Conservation (phyloP, 805 yeast genomes). For the Teunomyces stri region DNA sequence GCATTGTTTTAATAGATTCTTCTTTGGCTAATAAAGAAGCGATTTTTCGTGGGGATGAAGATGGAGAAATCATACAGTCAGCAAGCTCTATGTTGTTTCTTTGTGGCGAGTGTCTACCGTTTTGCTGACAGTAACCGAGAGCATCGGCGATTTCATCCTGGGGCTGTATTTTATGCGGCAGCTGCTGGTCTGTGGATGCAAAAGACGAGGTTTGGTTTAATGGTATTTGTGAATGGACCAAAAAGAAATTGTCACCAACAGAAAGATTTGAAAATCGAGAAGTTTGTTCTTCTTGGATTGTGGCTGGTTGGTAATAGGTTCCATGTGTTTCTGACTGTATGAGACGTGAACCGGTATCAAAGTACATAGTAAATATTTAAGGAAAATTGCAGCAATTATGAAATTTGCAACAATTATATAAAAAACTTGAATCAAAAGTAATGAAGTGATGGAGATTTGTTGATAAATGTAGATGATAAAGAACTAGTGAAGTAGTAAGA, state of each 20-base stretch:
- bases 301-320: not conserved
- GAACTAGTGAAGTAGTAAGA: no score
- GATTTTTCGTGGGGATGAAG: slow-evolving; percentile 9
- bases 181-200: not conserved
- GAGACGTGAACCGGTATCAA: not conserved
- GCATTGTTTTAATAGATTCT: not conserved
- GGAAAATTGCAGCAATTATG: not conserved
- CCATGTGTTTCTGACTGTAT: not conserved
- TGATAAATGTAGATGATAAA: no score
- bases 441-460: not conserved
- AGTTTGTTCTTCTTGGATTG: not conserved
- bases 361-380: not conserved
- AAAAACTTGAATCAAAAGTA: not conserved
- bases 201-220: slow-evolving; percentile 2
- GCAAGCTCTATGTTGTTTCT: slow-evolving; percentile 10
- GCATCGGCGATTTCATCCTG: slow-evolving; percentile 49
- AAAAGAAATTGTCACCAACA: slow-evolving; percentile 17
- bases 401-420: not conserved
- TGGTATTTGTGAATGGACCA: slow-evolving; percentile 16
- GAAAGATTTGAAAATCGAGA: slow-evolving; percentile 10
- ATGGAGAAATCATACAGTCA: slow-evolving; percentile 13
- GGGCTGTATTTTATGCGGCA: slow-evolving; percentile 14
- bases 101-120: not conserved
- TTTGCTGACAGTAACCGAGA: slow-evolving; percentile 34
- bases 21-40: slow-evolving; percentile 9